Conservation (phyloP, 441 rosid genomes). For the Raphanus hybrid region DNA sequence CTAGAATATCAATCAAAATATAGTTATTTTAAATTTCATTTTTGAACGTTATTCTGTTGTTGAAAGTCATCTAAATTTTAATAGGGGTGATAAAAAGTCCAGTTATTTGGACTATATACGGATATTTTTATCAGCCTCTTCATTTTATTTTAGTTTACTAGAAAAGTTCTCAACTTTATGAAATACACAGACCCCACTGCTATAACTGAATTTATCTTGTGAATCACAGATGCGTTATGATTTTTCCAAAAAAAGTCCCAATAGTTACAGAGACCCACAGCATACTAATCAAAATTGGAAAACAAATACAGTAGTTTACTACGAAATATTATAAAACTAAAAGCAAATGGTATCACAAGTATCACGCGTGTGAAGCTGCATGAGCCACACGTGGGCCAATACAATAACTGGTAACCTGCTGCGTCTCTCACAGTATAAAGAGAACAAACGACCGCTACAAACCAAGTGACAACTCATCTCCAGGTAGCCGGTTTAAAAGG, state of each 20-base stretch:
- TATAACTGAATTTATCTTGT: constrained; percentile 26
- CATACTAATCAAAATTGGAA: background rate
- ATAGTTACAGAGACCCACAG: constrained; percentile 32
- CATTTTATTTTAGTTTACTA: background rate
- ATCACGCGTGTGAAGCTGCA: constrained; percentile 46
- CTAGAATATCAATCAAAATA: background rate
- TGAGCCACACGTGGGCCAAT: constrained; percentile 50
- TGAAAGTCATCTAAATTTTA: background rate
- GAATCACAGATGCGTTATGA: constrained; percentile 16
- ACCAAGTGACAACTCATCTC: constrained; percentile 28
- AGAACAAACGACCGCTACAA: constrained; percentile 27
- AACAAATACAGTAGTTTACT: background rate
- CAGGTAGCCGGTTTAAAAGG: constrained; percentile 37
- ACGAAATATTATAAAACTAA: background rate
- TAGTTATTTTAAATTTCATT: background rate
- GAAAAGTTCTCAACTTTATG: background rate
- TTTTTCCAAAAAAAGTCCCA: constrained; percentile 26
- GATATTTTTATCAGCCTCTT: background rate
- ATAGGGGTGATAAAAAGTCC: background rate
- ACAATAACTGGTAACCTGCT: constrained; percentile 34
- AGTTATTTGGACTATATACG: background rate
- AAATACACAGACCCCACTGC: constrained; percentile 5
- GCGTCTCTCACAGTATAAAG: constrained; percentile 10
- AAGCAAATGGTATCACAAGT: constrained; percentile 35
- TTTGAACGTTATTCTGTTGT: background rate